Conservation (phyloP, 176 grass and related monocot genomes). For the Oryza glaberrima region DNA sequence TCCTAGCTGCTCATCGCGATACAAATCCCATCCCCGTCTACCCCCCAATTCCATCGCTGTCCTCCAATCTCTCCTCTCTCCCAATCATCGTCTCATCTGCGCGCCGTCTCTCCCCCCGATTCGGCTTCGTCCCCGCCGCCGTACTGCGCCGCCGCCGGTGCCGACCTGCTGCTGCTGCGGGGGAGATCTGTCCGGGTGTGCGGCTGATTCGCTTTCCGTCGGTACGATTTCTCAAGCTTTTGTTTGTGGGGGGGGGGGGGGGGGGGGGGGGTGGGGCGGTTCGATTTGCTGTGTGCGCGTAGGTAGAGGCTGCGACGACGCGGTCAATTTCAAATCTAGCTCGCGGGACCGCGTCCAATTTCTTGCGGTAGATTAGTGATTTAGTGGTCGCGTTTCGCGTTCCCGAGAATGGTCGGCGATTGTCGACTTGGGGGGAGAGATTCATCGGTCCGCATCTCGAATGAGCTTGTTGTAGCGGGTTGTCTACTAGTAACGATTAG, state of each 20-base stretch:
- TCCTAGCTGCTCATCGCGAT: slow-evolving; percentile 19
- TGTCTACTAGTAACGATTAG: neutral
- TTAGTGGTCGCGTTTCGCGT: neutral
- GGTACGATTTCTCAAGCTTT: slow-evolving; percentile 13
- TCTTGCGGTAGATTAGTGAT: neutral
- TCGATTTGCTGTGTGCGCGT: neutral
- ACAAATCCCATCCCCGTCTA: slow-evolving; percentile 3
- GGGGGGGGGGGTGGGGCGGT: too few relatives aligned
- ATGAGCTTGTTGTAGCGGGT: neutral
- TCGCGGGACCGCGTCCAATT: slow-evolving; percentile 2
- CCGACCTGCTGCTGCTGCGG: neutral
- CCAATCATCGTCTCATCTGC: neutral
- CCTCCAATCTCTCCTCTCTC: neutral
- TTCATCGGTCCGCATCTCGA: neutral
- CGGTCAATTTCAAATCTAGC: slow-evolving; percentile 28
- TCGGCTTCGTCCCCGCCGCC: neutral
- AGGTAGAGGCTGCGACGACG: neutral
- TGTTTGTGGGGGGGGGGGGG: too few relatives aligned
- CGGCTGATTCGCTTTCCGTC: neutral
- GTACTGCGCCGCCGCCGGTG: neutral
- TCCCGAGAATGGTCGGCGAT: neutral
- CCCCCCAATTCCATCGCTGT: slow-evolving; percentile 25
- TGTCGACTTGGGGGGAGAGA: neutral
- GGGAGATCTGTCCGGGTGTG: slow-evolving; percentile 22
- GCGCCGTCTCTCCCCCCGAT: neutral